Conservation (phyloP, 2,329 filamentous ascomycete species). For the Fusarium foetens region DNA sequence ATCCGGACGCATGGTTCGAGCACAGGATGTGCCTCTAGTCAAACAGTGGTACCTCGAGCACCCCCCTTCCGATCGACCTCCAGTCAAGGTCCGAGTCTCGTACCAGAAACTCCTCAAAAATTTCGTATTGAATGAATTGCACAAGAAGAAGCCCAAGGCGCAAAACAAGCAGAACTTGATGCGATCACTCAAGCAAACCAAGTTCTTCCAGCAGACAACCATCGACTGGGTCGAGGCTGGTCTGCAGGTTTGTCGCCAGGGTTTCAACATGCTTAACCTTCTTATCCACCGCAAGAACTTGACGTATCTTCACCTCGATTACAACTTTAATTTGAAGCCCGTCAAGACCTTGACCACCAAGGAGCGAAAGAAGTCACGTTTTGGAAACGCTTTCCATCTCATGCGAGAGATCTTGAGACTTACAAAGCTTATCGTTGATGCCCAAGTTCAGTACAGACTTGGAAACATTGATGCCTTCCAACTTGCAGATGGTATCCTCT, state of each 20-base stretch:
- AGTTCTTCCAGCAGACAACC: slow-evolving; percentile 99
- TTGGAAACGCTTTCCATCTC: slow-evolving; percentile 98
- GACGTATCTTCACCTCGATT: slow-evolving; percentile 97
- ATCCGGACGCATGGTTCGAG: slow-evolving; percentile 94
- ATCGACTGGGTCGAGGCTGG: slow-evolving; percentile 99
- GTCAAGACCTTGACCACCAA: slow-evolving; percentile 99
- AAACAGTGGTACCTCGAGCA: slow-evolving; percentile 99
- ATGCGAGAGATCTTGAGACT: slow-evolving; percentile 97
- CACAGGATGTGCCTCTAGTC: slow-evolving; percentile 94
- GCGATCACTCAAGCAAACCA: slow-evolving; percentile 90
- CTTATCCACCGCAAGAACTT: slow-evolving; percentile 98
- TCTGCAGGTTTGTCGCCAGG: slow-evolving; percentile 96
- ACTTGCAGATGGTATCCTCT: slow-evolving; percentile 97
- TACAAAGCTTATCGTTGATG: slow-evolving; percentile 97
- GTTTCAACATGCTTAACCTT: slow-evolving; percentile 99
- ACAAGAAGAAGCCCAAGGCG: slow-evolving; percentile 95
- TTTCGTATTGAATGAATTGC: slow-evolving; percentile 94
- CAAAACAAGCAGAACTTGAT: slow-evolving; percentile 94
- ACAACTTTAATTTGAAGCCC: slow-evolving; percentile 99
- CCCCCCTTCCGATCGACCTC: slow-evolving; percentile 83
- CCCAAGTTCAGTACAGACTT: slow-evolving; percentile 95
- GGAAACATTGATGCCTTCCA: slow-evolving; percentile 99
- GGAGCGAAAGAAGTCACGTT: slow-evolving; percentile 98
- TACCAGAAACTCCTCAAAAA: slow-evolving; percentile 98
- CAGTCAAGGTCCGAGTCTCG: slow-evolving; percentile 96